A percentile compares a stretch with the other conserved stretches of the same genome.
These are phyloP conservation scores for Protostelium mycophagum DNA, from an alignment of 78 protist genomes.

Conservation along the genomic window DNA sequence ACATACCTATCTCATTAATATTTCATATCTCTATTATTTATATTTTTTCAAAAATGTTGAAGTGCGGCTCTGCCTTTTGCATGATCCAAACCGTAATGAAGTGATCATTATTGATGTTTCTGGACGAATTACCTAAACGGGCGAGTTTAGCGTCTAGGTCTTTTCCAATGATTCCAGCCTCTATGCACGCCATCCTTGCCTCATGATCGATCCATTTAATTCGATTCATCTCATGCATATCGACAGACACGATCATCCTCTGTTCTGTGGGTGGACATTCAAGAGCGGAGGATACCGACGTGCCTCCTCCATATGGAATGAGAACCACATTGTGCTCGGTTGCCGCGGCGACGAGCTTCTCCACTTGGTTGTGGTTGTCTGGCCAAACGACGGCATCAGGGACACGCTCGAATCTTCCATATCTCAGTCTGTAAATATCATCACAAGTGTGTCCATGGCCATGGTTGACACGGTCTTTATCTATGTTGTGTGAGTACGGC, in stretches of 20 bases:
- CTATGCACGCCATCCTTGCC: constrained; percentile 72
- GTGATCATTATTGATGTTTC: too few species aligned
- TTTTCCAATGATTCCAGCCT: constrained; percentile 82
- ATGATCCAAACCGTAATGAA: too few species aligned
- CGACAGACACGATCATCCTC: constrained; percentile 74
- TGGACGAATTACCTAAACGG: background rate
- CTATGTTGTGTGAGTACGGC: too few species aligned
- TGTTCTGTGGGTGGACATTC: constrained; percentile 44
- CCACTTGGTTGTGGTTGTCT: constrained; percentile 29
- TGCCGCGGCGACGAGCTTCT: constrained; percentile 60
- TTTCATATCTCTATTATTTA: too few species aligned
- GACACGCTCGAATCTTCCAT: background rate
- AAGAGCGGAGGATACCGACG: constrained; percentile 67
- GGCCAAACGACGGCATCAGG: background rate
- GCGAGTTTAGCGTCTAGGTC: constrained; percentile 65
- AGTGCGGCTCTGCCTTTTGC: background rate
- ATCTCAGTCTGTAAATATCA: background rate
- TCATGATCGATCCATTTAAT: constrained; percentile 77
- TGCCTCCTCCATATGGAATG: constrained; percentile 90
- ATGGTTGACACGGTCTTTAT: background rate
- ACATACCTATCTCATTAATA: constrained; percentile 34
- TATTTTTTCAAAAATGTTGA: too few species aligned
- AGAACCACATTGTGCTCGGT: constrained; percentile 56
- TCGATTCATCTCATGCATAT: constrained; percentile 77
- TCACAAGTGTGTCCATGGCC: background rate